Evolutionary conservation across 23 red algal species (phyloP), one percentile per base, ranked within the genome.

Genomic region (Gracilaria caudata): DNA sequence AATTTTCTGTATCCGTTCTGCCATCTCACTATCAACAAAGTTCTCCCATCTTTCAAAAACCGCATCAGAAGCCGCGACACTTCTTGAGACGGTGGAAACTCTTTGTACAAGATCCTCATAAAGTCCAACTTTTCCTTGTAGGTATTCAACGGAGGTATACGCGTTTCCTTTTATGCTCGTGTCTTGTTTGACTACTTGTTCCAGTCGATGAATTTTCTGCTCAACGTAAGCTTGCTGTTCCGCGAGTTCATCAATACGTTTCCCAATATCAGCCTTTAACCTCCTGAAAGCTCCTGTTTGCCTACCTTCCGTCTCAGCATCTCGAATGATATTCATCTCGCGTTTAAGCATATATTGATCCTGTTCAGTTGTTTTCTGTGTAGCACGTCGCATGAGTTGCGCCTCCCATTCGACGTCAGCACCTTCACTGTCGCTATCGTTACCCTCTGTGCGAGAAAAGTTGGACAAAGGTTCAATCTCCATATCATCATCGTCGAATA

Each of bases 401-500:
- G 70, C 43, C 70, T 75, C 70, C 70, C 70, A 75, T 49, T 75
- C 70, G 37, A 5, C 70, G 10, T 75, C 70, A 12, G 39, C 70
- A 14, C 70, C 49, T 7, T 47, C 70, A 75, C 70, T 75, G 24
- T 49, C 70, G 70, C 38, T 75, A 5, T 4, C 70, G 11, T 28
- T 8, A 47, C 5, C 40, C 39, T 49, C 70, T 26, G 4, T 19
- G 24, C 37, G 19, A 36, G 70, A 32, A 46, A 75, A 46, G 40
- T 46, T 75, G 0, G 70, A 75, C 25, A 75, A 7, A 47, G 39
- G 70, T 75, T 75, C 70, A 24, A 75, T 38, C 49, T 75, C 29
- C 3, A 75, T 75, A 49, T 75, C 70, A 19, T 75, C 70, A 13
- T 75, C 70, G 25, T 75, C 70, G 43, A 49, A 75, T 47, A 75